Conservation (phyloP, 148 eudicot genomes). For the Silene latifolia region DNA sequence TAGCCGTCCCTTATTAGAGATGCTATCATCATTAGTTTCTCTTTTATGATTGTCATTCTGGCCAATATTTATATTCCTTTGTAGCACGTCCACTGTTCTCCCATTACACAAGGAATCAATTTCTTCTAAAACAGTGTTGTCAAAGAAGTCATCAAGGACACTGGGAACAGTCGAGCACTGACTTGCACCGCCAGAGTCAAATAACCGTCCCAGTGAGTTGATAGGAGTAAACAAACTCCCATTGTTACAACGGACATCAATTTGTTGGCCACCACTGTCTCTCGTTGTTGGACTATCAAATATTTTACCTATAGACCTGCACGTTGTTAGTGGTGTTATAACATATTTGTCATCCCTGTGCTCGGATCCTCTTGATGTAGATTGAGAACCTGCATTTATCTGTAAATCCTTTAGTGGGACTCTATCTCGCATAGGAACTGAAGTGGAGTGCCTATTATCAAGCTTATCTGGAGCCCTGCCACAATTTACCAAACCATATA, state of each 20-base stretch:
- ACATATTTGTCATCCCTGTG: conserved; percentile 9
- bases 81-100: conserved; percentile 22
- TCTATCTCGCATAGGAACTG: conserved; percentile 26
- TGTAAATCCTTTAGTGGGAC: conserved; percentile 55
- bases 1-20: conserved; percentile 10
- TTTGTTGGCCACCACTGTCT: background rate
- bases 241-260: conserved; percentile 8
- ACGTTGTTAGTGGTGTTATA: conserved; percentile 5
- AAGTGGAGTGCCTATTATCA: background rate
- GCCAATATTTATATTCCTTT: conserved; percentile 12
- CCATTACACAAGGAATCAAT: conserved; percentile 70
- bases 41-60: conserved; percentile 19
- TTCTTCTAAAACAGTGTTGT: conserved; percentile 61
- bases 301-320: conserved; percentile 11
- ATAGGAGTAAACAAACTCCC: conserved; percentile 23
- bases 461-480: conserved; percentile 19
- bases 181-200: conserved; percentile 21
- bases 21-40: conserved; percentile 22
- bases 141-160: conserved; percentile 60
- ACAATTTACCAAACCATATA: conserved; percentile 3
- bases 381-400: conserved; percentile 22
- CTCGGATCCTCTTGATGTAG: conserved; percentile 11
- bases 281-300: conserved; percentile 14
- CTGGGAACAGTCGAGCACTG: conserved; percentile 27
- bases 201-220: conserved; percentile 24